These are phyloP conservation scores for Fomitiporia mediterranea DNA, from an alignment of 1,284 basidiomycete species.

Conservation along the genomic window DNA sequence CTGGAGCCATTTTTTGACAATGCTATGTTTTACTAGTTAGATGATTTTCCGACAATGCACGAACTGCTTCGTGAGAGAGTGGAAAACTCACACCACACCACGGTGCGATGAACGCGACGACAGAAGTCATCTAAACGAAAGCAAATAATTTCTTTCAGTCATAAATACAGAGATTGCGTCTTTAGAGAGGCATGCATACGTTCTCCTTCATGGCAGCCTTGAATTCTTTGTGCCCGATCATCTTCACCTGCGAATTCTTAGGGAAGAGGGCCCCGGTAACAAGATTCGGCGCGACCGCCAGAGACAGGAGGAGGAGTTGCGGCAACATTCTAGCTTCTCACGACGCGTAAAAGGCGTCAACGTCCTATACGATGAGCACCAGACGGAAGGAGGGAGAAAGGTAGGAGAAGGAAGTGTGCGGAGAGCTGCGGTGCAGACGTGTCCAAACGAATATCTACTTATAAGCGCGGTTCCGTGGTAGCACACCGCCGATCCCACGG, in stretches of 20 bases:
- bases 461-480: conserved; percentile 2
- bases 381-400: not conserved
- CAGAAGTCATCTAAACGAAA: conserved; percentile 52
- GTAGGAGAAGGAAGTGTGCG: not conserved
- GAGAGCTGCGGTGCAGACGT: not conserved
- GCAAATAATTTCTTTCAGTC: conserved; percentile 1
- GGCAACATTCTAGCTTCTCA: conserved; percentile 28
- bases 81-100: conserved; percentile 78
- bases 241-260: conserved; percentile 63
- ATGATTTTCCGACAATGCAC: conserved; percentile 1
- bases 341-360: not conserved
- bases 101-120: conserved; percentile 87
- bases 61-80: not conserved
- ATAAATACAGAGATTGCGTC: not conserved
- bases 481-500: conserved; percentile 3
- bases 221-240: conserved; percentile 70
- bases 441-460: not conserved
- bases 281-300: conserved; percentile 43
- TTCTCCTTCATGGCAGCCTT: conserved; percentile 72
- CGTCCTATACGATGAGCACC: not conserved
- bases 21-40: conserved; percentile 44
- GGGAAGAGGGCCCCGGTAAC: conserved; percentile 75
- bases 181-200: conserved; percentile 39
- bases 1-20: conserved; percentile 83
- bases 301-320: conserved; percentile 31